phyloP scores from a whole-genome alignment of 768 basidiomycete genomes.

The Fomitopsis serialis region DNA sequence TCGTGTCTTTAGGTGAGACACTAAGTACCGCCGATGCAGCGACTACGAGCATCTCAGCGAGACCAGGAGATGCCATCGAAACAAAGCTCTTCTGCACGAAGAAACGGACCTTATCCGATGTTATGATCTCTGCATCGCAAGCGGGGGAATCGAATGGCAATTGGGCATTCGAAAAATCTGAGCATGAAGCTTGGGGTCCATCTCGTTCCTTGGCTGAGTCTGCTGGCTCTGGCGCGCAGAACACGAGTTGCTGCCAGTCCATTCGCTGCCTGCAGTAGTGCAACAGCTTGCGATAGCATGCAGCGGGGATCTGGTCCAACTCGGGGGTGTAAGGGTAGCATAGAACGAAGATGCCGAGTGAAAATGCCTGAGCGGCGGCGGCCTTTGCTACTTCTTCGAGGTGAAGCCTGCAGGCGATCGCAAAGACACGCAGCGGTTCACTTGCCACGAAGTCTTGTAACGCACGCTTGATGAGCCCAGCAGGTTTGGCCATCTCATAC shows the following conservation, averaged over 20 bases:
- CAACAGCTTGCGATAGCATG: not conserved
- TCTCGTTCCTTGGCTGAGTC: too few species aligned
- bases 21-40: too few species aligned
- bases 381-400: constrained; percentile 39
- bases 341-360: not conserved
- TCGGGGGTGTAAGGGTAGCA: not conserved
- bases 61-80: too few species aligned
- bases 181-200: too few species aligned
- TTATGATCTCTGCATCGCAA: too few species aligned
- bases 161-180: not conserved
- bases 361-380: constrained; percentile 9
- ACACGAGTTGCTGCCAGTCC: too few species aligned
- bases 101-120: too few species aligned
- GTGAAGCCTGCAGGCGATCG: constrained; percentile 30
- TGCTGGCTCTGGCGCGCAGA: too few species aligned
- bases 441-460: not conserved
- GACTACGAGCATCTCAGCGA: too few species aligned
- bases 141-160: not conserved
- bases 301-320: not conserved
- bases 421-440: not conserved
- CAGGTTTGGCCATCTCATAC: not conserved
- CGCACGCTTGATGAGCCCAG: not conserved
- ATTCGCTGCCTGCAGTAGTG: not conserved
- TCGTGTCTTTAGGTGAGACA: too few species aligned
- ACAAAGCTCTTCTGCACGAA: too few species aligned